phyloP scores from a whole-genome alignment of 2,329 filamentous ascomycete genomes.

The Penicillium janthinellum region DNA sequence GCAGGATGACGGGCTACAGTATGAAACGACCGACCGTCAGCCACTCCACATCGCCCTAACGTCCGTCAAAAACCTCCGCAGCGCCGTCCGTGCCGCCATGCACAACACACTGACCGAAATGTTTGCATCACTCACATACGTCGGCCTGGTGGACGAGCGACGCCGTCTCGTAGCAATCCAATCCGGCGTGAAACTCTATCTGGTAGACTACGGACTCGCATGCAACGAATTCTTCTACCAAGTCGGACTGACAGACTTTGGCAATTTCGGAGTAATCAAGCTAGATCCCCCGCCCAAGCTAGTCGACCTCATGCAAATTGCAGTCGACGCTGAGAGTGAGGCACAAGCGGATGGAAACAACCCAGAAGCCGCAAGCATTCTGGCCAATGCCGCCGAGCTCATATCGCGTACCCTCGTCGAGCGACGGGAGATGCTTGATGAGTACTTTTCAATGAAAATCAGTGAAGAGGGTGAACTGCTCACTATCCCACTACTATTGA shows the following conservation, averaged over 20 bases:
- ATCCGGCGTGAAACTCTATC: conserved; percentile 84
- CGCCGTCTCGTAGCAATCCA: conserved; percentile 91
- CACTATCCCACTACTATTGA: conserved; percentile 80
- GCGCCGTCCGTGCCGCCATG: conserved; percentile 76
- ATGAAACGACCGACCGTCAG: conserved; percentile 71
- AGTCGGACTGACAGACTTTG: conserved; percentile 89
- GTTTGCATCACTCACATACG: conserved; percentile 85
- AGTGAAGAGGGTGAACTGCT: conserved; percentile 74
- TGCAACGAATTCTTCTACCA: conserved; percentile 95
- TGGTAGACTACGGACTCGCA: conserved; percentile 88
- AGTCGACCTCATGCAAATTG: conserved; percentile 69
- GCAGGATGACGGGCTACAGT: conserved; percentile 60
- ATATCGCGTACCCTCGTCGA: conserved; percentile 71
- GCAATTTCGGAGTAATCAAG: conserved; percentile 83
- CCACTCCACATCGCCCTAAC: conserved; percentile 71
- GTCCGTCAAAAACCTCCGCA: conserved; percentile 83
- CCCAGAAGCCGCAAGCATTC: conserved; percentile 53
- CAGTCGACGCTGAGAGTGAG: conserved; percentile 69
- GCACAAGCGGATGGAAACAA: conserved; percentile 27
- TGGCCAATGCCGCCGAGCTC: conserved; percentile 64
- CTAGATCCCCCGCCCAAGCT: conserved; percentile 77
- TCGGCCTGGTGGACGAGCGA: conserved; percentile 85
- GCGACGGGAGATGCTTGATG: conserved; percentile 79
- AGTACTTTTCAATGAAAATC: conserved; percentile 90
- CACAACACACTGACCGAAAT: conserved; percentile 85